Conservation (phyloP, 1,284 basidiomycete species). For the Tilletia caries region DNA sequence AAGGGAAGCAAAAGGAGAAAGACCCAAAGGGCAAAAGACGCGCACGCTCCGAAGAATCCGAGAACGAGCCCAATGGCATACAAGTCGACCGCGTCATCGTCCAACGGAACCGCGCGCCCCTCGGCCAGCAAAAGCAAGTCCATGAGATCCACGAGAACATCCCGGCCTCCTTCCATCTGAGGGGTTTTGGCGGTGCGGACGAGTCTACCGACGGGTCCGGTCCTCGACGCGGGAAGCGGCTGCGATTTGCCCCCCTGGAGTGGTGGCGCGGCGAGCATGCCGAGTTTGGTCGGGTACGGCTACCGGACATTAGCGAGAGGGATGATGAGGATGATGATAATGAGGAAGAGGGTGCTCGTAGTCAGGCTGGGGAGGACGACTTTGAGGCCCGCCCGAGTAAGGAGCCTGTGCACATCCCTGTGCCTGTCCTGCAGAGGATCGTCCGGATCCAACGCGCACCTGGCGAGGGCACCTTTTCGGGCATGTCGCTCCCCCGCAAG, state of each 20-base stretch:
- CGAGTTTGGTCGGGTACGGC: constrained; percentile 62
- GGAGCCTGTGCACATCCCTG: constrained; percentile 61
- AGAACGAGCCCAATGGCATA: constrained; percentile 17
- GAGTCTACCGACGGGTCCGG: constrained; percentile 57
- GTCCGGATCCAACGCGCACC: constrained; percentile 71
- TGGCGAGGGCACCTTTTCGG: constrained; percentile 53
- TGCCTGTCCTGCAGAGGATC: constrained; percentile 72
- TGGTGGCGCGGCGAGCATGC: constrained; percentile 91
- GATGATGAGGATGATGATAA: constrained; percentile 19
- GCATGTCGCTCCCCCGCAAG: constrained; percentile 22
- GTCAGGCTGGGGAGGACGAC: constrained; percentile 28
- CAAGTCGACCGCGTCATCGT: background rate
- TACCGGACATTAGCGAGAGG: constrained; percentile 18
- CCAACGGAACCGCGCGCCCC: background rate
- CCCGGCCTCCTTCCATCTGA: constrained; percentile 20
- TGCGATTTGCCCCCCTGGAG: constrained; percentile 73
- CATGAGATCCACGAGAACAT: constrained; percentile 13
- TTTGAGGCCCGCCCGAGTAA: constrained; percentile 34
- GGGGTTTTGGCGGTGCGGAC: constrained; percentile 17
- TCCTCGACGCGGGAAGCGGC: constrained; percentile 70
- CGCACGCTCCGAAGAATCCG: constrained; percentile 20
- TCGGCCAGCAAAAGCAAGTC: background rate
- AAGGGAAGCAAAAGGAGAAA: background rate
- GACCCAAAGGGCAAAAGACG: background rate
- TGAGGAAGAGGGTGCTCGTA: constrained; percentile 16